Evolutionary conservation across 495 filamentous ascomycete species (phyloP).

Genomic region (Poronia punctata): DNA sequence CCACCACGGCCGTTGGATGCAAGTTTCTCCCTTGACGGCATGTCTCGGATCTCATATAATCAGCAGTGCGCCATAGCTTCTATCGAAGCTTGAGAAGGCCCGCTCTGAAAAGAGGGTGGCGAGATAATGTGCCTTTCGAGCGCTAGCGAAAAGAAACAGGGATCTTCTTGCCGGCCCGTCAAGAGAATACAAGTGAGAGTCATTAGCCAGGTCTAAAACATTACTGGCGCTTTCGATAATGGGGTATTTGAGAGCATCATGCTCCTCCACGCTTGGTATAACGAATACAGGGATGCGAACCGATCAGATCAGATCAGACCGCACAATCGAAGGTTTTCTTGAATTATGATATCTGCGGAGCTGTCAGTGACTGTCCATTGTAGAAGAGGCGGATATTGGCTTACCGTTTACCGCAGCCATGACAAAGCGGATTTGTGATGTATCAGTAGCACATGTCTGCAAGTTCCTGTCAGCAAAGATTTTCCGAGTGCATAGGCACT

Average conservation of each 20-base stretch:
- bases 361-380: not conserved
- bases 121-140: constrained; percentile 18
- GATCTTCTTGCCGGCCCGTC: constrained; percentile 23
- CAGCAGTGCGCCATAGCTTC: constrained; percentile 20
- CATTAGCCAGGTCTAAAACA: constrained; percentile 28
- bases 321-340: constrained; percentile 97
- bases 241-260: too few species aligned
- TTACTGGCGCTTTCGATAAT: too few species aligned
- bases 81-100: constrained; percentile 11
- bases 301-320: constrained; percentile 74
- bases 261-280: too few species aligned
- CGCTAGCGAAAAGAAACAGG: constrained; percentile 26
- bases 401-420: constrained; percentile 99
- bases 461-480: too few species aligned
- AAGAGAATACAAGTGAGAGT: constrained; percentile 25
- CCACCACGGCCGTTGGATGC: constrained; percentile 26
- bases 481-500: too few species aligned
- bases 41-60: constrained; percentile 17
- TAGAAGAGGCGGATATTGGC: constrained; percentile 18
- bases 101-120: constrained; percentile 10
- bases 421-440: constrained; percentile 97
- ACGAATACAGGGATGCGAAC: constrained; percentile 4
- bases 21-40: constrained; percentile 17
- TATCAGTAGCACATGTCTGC: constrained; percentile 98
- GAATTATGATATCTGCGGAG: constrained; percentile 90